A percentile compares a stretch with the other conserved stretches of the same genome.
Conservation (phyloP, 2,329 filamentous ascomycete species). For the Sclerotinia nivalis region DNA sequence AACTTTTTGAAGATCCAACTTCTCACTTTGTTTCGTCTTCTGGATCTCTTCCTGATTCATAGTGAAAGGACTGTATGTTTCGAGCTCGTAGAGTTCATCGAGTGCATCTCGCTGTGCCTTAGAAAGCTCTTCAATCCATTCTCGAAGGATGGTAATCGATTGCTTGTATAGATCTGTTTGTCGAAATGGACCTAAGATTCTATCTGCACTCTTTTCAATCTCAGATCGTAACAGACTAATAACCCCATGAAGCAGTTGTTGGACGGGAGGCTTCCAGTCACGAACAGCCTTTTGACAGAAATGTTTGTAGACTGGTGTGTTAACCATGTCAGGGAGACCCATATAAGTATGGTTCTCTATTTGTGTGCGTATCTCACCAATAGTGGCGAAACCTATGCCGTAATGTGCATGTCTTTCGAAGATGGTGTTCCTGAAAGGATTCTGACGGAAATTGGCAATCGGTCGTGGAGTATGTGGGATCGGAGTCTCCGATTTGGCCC, state of each 20-base stretch:
- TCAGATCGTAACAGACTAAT: conserved; percentile 49
- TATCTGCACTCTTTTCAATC: conserved; percentile 36
- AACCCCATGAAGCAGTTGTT: conserved; percentile 47
- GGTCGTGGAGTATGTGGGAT: background rate
- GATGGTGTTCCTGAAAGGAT: background rate
- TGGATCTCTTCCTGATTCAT: conserved; percentile 44
- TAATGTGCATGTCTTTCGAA: conserved; percentile 12
- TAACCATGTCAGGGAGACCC: conserved; percentile 59
- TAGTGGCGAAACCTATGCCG: conserved; percentile 23
- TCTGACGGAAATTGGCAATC: background rate
- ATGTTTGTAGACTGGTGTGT: conserved; percentile 59
- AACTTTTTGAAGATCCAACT: conserved; percentile 48
- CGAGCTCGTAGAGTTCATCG: conserved; percentile 25
- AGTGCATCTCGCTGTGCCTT: conserved; percentile 14
- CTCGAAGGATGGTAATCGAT: conserved; percentile 21
- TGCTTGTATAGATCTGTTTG: conserved; percentile 27
- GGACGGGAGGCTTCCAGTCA: conserved; percentile 58
- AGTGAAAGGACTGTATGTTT: conserved; percentile 28
- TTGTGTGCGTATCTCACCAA: conserved; percentile 51
- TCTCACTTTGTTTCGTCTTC: conserved; percentile 50
- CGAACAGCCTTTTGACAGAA: conserved; percentile 58
- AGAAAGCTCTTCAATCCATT: conserved; percentile 25
- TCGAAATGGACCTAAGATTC: conserved; percentile 21
- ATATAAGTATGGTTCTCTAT: conserved; percentile 58
- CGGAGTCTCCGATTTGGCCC: background rate